Conservation (phyloP, 108 stramenopile species). For the Skeletonema tropicum region DNA sequence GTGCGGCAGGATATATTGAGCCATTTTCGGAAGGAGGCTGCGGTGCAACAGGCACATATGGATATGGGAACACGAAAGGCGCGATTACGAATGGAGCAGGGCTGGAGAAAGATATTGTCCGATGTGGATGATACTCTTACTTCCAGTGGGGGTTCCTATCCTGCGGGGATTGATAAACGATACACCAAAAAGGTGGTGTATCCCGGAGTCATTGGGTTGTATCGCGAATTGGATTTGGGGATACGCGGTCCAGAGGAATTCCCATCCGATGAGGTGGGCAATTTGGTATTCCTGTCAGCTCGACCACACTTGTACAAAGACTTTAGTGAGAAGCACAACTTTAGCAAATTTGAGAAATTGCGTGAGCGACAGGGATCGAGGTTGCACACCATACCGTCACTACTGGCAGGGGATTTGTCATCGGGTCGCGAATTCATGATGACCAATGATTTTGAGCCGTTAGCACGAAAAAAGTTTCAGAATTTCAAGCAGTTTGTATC, state of each 20-base stretch:
- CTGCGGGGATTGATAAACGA: slow-evolving; percentile 92
- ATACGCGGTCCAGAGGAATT: slow-evolving; percentile 91
- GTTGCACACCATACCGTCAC: slow-evolving; percentile 94
- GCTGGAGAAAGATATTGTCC: slow-evolving; percentile 96
- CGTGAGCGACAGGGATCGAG: slow-evolving; percentile 68
- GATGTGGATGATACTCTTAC: slow-evolving; percentile 98
- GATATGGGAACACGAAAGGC: slow-evolving; percentile 70
- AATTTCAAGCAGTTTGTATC: slow-evolving; percentile 77
- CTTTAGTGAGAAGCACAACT: slow-evolving; percentile 89
- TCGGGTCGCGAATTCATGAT: slow-evolving; percentile 92
- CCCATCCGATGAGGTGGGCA: slow-evolving; percentile 80
- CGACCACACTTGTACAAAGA: slow-evolving; percentile 99
- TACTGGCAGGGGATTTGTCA: slow-evolving; percentile 93
- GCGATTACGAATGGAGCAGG: slow-evolving; percentile 49
- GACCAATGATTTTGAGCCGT: slow-evolving; percentile 89
- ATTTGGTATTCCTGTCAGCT: slow-evolving; percentile 97
- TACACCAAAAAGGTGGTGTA: slow-evolving; percentile 90
- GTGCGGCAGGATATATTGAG: slow-evolving; percentile 90
- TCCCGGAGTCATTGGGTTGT: slow-evolving; percentile 96
- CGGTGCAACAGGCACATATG: slow-evolving; percentile 87
- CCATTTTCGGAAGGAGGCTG: slow-evolving; percentile 93
- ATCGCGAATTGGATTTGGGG: slow-evolving; percentile 94
- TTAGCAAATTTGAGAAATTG: slow-evolving; percentile 93
- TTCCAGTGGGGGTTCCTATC: slow-evolving; percentile 93
- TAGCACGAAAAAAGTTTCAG: slow-evolving; percentile 90